phyloP scores from a whole-genome alignment of 148 eudicot species.

The Vaccinium corymbosum region DNA sequence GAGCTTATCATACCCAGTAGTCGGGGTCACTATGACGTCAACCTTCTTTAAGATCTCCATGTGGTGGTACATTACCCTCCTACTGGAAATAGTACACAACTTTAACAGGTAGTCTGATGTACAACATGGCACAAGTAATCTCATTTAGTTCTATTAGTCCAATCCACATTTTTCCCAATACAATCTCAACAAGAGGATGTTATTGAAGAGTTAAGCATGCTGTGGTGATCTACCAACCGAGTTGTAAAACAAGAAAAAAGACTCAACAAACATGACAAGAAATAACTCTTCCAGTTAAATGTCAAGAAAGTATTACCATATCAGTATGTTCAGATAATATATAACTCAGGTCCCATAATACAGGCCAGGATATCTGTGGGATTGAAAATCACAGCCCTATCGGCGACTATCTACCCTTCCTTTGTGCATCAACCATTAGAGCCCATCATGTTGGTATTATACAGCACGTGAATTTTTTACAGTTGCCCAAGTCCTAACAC shows the following conservation, averaged over 20 bases:
- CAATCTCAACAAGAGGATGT: background rate
- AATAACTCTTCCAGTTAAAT: background rate
- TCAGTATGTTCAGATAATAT: background rate
- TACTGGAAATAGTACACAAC: conserved; percentile 38
- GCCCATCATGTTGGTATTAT: background rate
- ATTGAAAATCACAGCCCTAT: background rate
- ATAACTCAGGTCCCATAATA: background rate
- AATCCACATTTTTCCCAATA: background rate
- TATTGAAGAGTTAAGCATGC: background rate
- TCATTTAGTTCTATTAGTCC: background rate
- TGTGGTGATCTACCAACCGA: background rate
- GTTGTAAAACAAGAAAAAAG: background rate
- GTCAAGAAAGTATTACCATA: background rate
- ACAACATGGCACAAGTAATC: background rate
- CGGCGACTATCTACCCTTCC: background rate
- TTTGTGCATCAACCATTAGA: background rate
- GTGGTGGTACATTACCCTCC: conserved; percentile 83
- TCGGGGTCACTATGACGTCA: conserved; percentile 92
- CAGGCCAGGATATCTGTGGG: background rate
- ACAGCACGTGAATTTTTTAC: background rate
- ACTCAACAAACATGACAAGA: background rate
- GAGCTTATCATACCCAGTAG: conserved; percentile 74
- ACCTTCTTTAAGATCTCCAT: conserved; percentile 82
- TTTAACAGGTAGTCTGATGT: conserved; percentile 3
- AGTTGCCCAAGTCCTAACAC: background rate